Percentiles rank a stretch among this genome's conserved stretches.
These are phyloP conservation scores for Globisporangium paddicum DNA, from an alignment of 352 stramenopile genomes.

Conservation along the genomic window DNA sequence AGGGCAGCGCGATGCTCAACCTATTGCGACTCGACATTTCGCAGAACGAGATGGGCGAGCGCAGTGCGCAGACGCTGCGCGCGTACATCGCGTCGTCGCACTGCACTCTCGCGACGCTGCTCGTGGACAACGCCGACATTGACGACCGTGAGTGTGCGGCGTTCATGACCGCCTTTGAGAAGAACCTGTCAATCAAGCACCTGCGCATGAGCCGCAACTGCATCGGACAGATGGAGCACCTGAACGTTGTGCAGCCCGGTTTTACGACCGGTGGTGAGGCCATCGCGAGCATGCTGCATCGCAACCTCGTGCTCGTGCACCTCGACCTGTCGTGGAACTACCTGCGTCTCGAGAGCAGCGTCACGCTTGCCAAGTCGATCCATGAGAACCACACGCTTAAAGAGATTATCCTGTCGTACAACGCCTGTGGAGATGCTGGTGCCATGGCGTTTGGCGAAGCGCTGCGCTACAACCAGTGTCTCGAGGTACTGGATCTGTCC, in stretches of 20 bases:
- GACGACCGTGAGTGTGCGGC: slow-evolving; percentile 83
- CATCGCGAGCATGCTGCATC: slow-evolving; percentile 83
- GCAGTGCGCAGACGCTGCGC: slow-evolving; percentile 53
- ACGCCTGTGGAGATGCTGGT: slow-evolving; percentile 63
- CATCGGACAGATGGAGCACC: slow-evolving; percentile 83
- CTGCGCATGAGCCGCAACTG: slow-evolving; percentile 82
- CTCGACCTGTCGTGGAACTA: slow-evolving; percentile 90
- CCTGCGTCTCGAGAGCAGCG: slow-evolving; percentile 72
- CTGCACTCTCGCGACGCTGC: slow-evolving; percentile 63
- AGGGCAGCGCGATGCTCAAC: slow-evolving; percentile 44
- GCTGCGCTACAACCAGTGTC: slow-evolving; percentile 50
- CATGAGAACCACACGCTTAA: slow-evolving; percentile 58
- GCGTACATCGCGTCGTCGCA: slow-evolving; percentile 44
- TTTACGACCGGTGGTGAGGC: slow-evolving; percentile 86
- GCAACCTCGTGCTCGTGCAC: slow-evolving; percentile 68
- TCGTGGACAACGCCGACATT: slow-evolving; percentile 83
- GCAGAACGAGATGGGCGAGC: slow-evolving; percentile 59
- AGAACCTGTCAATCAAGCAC: slow-evolving; percentile 69
- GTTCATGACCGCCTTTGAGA: slow-evolving; percentile 81
- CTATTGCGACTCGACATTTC: slow-evolving; percentile 61
- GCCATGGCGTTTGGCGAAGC: slow-evolving; percentile 77
- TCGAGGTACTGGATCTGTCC: slow-evolving; percentile 64
- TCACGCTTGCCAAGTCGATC: slow-evolving; percentile 59
- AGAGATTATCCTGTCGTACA: slow-evolving; percentile 74
- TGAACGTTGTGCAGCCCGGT: slow-evolving; percentile 85